Base-by-base conservation (phyloP, 345 rosid genomes). In the Combretum micranthum region DNA sequence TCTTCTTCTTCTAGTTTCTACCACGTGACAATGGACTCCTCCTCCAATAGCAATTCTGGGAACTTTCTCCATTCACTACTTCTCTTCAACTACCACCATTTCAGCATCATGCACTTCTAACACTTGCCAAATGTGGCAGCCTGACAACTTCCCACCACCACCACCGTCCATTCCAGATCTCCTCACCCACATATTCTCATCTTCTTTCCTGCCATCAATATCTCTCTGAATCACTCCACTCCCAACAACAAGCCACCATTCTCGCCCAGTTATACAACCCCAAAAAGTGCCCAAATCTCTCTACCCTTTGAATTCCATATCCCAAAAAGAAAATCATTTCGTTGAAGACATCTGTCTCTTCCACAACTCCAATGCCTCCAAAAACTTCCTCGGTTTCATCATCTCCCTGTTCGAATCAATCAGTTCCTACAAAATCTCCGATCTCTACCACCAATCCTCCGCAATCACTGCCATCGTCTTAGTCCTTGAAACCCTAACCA, bases 241-340 rank as follows among this genome's bases (percentile, higher is more conserved):
- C n/a, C n/a, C n/a, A n/a, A n/a, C n/a, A n/a, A n/a, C n/a, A n/a
- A n/a, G n/a, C n/a, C n/a, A n/a, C n/a, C n/a, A n/a, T n/a, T n/a
- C n/a, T n/a, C n/a, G n/a, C n/a, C n/a, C n/a, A n/a, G 88, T 89
- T 14, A 96, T 97, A 50, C 85, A 85, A 62, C 65, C 96, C 59
- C 84, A 83, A 65, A 59, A 65, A 19, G 89, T 85, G 25, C 50
- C 75, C 71, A n/a, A 52, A 19, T 84, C 54, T 70, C 86, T n/a
- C 81, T 79, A 11, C 91, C 97, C 44, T 76, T 75, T 65, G 56
- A 68, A 4, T 86, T 89, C 71, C 73, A 81, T 42, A 4, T 55
- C 20, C 97, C 96, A 69, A 53, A 89, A 92, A 71, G 63, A 62
- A 72, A 92, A 88, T 67, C 80, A 83, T 17, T 80, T 81, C 12